Percentiles rank a stretch among this genome's conserved stretches.
Conservation (phyloP, 2,329 filamentous ascomycete species). For the Verticillium nubilum region DNA sequence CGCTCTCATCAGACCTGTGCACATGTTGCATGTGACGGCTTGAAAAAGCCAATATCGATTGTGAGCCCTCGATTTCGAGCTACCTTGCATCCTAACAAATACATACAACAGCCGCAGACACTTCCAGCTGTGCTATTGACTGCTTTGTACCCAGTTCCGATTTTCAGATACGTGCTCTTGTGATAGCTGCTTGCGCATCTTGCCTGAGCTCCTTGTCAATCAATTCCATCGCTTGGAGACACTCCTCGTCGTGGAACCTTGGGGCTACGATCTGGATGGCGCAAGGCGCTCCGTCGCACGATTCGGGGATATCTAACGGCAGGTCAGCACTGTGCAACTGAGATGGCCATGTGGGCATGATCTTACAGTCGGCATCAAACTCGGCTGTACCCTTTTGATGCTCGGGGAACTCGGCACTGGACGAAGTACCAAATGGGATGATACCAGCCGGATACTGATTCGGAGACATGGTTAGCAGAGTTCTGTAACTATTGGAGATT, state of each 20-base stretch:
- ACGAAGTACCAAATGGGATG: conserved; percentile 36
- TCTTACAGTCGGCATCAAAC: conserved; percentile 27
- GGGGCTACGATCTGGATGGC: conserved; percentile 40
- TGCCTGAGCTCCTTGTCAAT: conserved; percentile 16
- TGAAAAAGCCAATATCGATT: too few species aligned
- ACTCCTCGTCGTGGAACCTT: conserved; percentile 42
- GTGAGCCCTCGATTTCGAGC: too few species aligned
- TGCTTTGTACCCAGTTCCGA: too few species aligned
- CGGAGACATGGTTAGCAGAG: conserved; percentile 11
- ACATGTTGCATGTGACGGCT: too few species aligned
- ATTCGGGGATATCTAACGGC: conserved; percentile 27
- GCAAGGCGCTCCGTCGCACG: conserved; percentile 35
- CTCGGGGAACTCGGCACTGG: conserved; percentile 30
- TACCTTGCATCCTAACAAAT: too few species aligned
- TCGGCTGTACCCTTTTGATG: conserved; percentile 19
- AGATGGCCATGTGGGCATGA: too few species aligned
- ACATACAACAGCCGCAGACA: too few species aligned
- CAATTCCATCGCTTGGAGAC: conserved; percentile 22
- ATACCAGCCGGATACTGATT: conserved; percentile 41
- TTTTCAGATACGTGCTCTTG: not conserved
- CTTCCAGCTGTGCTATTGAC: too few species aligned
- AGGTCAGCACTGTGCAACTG: not conserved
- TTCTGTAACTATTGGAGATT: not conserved
- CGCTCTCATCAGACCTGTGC: too few species aligned
- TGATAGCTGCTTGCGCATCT: not conserved